These are phyloP conservation scores for Hypoxylon sp. DNA, from an alignment of 2,329 filamentous ascomycete genomes.

Conservation along the genomic window DNA sequence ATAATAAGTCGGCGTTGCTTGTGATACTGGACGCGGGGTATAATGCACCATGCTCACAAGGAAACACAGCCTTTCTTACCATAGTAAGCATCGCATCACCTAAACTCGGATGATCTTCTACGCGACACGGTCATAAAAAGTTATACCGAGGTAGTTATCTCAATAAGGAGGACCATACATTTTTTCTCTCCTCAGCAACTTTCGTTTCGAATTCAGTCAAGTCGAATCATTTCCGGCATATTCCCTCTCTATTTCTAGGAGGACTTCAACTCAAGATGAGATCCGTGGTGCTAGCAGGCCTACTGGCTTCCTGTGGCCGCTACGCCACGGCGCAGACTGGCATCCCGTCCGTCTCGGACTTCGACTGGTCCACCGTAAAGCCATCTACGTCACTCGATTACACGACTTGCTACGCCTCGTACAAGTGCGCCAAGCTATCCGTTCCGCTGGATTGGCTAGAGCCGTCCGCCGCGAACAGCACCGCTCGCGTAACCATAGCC, in stretches of 20 bases:
- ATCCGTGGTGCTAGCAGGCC: constrained; percentile 2
- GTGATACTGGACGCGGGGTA: no score
- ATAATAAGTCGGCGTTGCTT: neutral
- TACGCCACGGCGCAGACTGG: constrained; percentile 11
- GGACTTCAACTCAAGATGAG: constrained; percentile 14
- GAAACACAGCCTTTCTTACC: constrained; percentile 1
- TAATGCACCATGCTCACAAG: neutral
- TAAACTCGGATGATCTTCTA: neutral
- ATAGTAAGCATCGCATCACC: neutral
- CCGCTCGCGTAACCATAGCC: constrained; percentile 55
- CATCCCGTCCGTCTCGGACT: constrained; percentile 36
- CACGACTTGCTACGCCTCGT: constrained; percentile 56
- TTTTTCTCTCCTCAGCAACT: neutral
- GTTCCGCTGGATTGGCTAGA: constrained; percentile 59
- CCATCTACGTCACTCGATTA: constrained; percentile 55
- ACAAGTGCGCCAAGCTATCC: constrained; percentile 57
- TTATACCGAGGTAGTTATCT: neutral
- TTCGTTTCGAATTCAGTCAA: neutral
- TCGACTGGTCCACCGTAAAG: constrained; percentile 55
- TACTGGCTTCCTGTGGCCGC: constrained; percentile 18
- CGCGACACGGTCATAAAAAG: constrained; percentile 2
- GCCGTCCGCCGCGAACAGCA: constrained; percentile 48
- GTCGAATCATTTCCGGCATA: neutral
- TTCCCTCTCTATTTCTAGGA: neutral
- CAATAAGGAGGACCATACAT: neutral